Evolutionary conservation across 2,329 filamentous ascomycete genomes (phyloP).

Genomic region (Pyrenophora seminiperda): DNA sequence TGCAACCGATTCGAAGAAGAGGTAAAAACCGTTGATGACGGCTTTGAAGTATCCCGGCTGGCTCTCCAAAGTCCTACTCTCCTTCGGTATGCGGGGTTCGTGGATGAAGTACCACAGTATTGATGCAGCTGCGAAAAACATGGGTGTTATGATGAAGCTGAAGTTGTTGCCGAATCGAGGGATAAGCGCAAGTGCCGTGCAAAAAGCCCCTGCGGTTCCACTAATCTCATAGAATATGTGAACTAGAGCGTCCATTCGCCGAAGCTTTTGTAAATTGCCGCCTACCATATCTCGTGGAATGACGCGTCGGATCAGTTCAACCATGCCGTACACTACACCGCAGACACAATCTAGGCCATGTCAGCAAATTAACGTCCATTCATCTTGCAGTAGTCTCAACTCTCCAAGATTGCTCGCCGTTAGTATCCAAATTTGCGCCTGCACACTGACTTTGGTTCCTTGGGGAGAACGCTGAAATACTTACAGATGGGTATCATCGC

Average conservation of each 20-base stretch:
- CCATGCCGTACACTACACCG: constrained; percentile 52
- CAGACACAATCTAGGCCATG: constrained; percentile 27
- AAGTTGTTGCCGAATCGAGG: constrained; percentile 58
- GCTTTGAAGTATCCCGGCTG: constrained; percentile 47
- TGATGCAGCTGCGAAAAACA: constrained; percentile 53
- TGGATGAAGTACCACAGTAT: constrained; percentile 55
- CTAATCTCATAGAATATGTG: constrained; percentile 58
- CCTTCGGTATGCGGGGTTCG: constrained; percentile 44
- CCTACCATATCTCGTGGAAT: constrained; percentile 60
- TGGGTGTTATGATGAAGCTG: constrained; percentile 58
- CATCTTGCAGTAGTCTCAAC: no score
- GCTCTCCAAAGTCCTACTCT: constrained; percentile 29
- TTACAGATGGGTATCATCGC: constrained; percentile 57
- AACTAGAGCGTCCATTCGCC: constrained; percentile 54
- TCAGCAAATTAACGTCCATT: constrained; percentile 11
- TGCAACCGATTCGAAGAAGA: constrained; percentile 55
- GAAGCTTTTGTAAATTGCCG: constrained; percentile 57
- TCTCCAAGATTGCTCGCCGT: no score
- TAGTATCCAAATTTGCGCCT: background rate
- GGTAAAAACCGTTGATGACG: constrained; percentile 48
- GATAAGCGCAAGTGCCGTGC: constrained; percentile 58
- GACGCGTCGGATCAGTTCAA: constrained; percentile 58
- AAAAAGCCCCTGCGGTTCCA: constrained; percentile 56
- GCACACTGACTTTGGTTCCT: background rate
- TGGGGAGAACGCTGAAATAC: constrained; percentile 1